Percentiles rank a stretch among this genome's conserved stretches.
These are phyloP conservation scores for Cyphellophora europaea DNA, from an alignment of 2,329 filamentous ascomycete genomes.

Conservation along the genomic window DNA sequence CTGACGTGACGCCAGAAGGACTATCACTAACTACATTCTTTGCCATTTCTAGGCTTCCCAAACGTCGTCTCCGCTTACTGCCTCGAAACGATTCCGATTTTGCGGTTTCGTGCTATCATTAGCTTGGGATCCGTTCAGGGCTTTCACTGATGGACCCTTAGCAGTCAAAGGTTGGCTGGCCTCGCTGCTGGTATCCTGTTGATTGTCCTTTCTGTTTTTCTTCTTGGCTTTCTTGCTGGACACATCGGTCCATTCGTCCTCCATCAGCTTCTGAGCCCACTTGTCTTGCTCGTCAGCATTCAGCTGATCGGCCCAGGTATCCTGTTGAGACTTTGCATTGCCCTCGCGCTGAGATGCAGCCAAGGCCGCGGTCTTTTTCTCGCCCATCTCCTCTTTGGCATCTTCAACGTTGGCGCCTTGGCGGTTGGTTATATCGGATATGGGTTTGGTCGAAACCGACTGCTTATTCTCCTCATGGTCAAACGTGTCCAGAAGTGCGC, in stretches of 20 bases:
- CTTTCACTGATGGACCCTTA: too few relatives aligned
- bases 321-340: constrained; percentile 4
- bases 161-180: constrained; percentile 27
- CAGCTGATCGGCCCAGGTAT: constrained; percentile 37
- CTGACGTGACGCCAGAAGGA: too few relatives aligned
- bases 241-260: constrained; percentile 53
- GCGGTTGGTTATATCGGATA: constrained; percentile 6
- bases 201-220: constrained; percentile 32
- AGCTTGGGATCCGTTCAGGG: too few relatives aligned
- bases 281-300: constrained; percentile 55
- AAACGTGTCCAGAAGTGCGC: constrained; percentile 34
- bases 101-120: neutral
- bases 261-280: constrained; percentile 35
- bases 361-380: constrained; percentile 8
- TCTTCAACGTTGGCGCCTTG: constrained; percentile 3
- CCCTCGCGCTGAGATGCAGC: constrained; percentile 12
- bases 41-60: too few relatives aligned
- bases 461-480: constrained; percentile 17
- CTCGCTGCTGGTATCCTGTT: constrained; percentile 37
- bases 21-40: too few relatives aligned
- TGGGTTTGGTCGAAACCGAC: constrained; percentile 10
- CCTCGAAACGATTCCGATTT: neutral
- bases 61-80: constrained; percentile 14
- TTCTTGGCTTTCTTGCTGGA: constrained; percentile 48
- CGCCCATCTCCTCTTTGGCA: constrained; percentile 11